phyloP scores from a whole-genome alignment of 176 grass and related monocot genomes.

The Zea luxurians region DNA sequence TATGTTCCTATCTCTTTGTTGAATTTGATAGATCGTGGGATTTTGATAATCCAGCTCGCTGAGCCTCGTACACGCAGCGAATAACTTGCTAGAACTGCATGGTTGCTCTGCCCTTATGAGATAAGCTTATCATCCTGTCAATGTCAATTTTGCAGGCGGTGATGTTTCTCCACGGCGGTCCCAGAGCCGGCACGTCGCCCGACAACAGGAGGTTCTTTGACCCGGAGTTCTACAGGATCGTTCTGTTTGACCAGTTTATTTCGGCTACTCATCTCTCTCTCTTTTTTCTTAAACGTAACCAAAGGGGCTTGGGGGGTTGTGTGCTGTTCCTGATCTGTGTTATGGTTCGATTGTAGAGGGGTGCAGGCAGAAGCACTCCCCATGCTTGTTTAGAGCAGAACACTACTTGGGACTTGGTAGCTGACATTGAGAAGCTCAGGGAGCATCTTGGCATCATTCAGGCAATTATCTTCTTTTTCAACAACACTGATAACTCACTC shows the following conservation, averaged over 20 bases:
- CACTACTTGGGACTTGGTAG: not conserved
- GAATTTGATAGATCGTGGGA: not conserved
- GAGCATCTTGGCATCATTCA: constrained; percentile 7
- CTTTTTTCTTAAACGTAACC: not conserved
- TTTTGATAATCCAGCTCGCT: not conserved
- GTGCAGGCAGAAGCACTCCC: constrained; percentile 77
- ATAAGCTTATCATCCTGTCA: not conserved
- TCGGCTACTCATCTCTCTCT: not conserved
- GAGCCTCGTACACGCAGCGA: not conserved
- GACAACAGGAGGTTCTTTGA: constrained; percentile 80
- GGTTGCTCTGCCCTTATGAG: not conserved
- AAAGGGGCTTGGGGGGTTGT: not conserved
- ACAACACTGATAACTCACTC: not conserved
- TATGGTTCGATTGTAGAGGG: constrained; percentile 53
- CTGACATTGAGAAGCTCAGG: too few species aligned
- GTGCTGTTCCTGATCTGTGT: not conserved
- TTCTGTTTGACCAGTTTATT: constrained; percentile 82
- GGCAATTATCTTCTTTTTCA: constrained; percentile 35
- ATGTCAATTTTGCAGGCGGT: constrained; percentile 65
- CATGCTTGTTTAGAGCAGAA: constrained; percentile 89
- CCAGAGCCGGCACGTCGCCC: constrained; percentile 76
- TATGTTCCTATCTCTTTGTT: not conserved
- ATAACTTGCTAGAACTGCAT: not conserved
- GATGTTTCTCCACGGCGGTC: constrained; percentile 84
- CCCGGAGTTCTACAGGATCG: constrained; percentile 73